Conservation (phyloP, 192 early-diverging fungal genomes). For the Physocladia obscura region DNA sequence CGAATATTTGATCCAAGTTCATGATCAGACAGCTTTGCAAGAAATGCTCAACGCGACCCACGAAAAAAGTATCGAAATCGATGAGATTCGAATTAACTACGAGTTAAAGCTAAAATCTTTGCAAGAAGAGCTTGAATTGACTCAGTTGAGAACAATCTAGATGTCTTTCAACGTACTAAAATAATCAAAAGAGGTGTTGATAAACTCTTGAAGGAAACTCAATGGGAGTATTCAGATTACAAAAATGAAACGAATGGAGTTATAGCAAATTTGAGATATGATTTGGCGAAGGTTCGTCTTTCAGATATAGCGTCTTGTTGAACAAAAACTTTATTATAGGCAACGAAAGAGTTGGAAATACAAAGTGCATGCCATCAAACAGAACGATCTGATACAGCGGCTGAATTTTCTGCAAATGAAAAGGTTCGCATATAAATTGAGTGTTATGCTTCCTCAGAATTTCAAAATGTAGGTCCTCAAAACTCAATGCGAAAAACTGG, state of each 20-base stretch:
- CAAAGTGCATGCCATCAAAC: neutral
- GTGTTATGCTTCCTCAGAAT: neutral
- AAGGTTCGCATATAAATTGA: neutral
- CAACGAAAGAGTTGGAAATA: slow-evolving; percentile 2
- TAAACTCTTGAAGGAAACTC: neutral
- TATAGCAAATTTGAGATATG: slow-evolving; percentile 10
- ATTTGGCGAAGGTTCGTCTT: neutral
- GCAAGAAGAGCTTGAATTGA: neutral
- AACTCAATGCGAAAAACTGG: neutral
- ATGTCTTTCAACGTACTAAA: neutral
- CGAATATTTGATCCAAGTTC: neutral
- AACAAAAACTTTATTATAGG: neutral
- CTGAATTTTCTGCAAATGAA: slow-evolving; percentile 1
- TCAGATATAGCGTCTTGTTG: neutral
- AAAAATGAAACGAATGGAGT: neutral
- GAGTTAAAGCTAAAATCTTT: slow-evolving; percentile 17
- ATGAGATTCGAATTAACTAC: slow-evolving; percentile 3
- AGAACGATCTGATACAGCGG: neutral
- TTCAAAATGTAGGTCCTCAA: neutral
- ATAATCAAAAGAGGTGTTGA: slow-evolving; percentile 9
- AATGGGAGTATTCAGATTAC: slow-evolving; percentile 20
- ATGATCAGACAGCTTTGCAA: slow-evolving; percentile 9
- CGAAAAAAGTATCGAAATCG: slow-evolving; percentile 4
- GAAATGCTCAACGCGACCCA: neutral
- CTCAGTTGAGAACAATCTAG: neutral